A percentile compares a stretch with the other conserved stretches of the same genome.
Evolutionary conservation across 495 filamentous ascomycete species (phyloP).

Genomic region (Neurospora tetraspora): DNA sequence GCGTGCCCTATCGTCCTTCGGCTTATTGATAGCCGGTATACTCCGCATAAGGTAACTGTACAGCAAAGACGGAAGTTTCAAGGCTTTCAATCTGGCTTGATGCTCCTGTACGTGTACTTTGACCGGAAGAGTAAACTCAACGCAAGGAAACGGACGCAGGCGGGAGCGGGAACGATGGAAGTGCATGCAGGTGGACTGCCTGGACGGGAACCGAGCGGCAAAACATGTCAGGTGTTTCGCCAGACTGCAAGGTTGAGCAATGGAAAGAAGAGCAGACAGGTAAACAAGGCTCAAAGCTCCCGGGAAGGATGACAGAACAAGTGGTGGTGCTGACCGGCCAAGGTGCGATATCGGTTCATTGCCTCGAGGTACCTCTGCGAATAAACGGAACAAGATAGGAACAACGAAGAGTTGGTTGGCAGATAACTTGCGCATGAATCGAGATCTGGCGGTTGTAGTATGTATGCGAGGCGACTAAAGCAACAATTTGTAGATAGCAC

Average conservation of each 20-base stretch:
- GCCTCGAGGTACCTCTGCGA: neutral
- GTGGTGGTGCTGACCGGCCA: neutral
- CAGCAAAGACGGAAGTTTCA: neutral
- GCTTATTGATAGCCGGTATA: neutral
- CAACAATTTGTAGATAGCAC: neutral
- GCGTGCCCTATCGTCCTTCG: neutral
- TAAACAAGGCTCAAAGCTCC: neutral
- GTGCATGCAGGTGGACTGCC: neutral
- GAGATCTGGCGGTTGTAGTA: neutral
- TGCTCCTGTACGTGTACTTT: neutral
- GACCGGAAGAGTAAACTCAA: neutral
- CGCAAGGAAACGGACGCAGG: neutral
- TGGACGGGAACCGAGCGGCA: neutral
- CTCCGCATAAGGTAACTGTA: neutral
- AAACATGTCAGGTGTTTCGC: neutral
- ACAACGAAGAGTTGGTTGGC: neutral
- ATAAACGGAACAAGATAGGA: neutral
- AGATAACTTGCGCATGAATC: neutral
- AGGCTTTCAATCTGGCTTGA: neutral
- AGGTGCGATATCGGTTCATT: neutral
- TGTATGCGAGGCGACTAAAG: neutral
- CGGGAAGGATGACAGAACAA: neutral
- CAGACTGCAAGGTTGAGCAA: neutral
- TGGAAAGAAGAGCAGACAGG: neutral
- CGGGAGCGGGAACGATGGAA: neutral